These are phyloP conservation scores for Cladosporium sp. DNA, from an alignment of 2,329 filamentous ascomycete genomes.

Conservation along the genomic window DNA sequence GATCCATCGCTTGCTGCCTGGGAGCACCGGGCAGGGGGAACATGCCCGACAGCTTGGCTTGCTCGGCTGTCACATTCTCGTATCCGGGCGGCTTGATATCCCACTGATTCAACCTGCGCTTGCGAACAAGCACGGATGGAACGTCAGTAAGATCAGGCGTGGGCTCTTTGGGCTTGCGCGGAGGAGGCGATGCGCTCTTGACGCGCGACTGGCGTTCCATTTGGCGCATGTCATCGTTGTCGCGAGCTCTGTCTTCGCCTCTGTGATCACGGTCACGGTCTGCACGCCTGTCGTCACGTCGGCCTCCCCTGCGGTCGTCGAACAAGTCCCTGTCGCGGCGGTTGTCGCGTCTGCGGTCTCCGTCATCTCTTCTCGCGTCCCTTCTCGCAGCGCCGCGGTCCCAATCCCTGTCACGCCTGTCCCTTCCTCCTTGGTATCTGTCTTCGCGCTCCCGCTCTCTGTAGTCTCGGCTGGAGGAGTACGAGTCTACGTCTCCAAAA, in stretches of 20 bases:
- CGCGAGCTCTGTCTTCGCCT: constrained; percentile 35
- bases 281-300: constrained; percentile 45
- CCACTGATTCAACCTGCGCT: constrained; percentile 95
- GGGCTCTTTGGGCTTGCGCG: constrained; percentile 86
- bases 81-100: constrained; percentile 99
- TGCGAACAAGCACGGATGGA: constrained; percentile 76
- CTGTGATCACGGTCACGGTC: constrained; percentile 38
- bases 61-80: constrained; percentile 96
- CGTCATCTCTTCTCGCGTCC: constrained; percentile 54
- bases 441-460: constrained; percentile 92
- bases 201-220: constrained; percentile 43
- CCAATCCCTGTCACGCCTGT: constrained; percentile 48
- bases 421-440: constrained; percentile 74
- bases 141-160: constrained; percentile 91
- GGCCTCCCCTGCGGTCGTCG: constrained; percentile 10
- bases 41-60: constrained; percentile 98
- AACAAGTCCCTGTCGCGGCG: constrained; percentile 37
- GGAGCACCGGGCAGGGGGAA: constrained; percentile 96
- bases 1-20: constrained; percentile 92
- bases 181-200: constrained; percentile 73
- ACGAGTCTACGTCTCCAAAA: constrained; percentile 75
- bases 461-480: constrained; percentile 89
- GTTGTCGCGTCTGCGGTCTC: constrained; percentile 38
- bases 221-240: constrained; percentile 33
- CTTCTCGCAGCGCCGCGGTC: constrained; percentile 67